A percentile compares a stretch with the other conserved stretches of the same genome.
phyloP scores from a whole-genome alignment of 73 alveolate species.

The Paramecium sexaurelia region DNA sequence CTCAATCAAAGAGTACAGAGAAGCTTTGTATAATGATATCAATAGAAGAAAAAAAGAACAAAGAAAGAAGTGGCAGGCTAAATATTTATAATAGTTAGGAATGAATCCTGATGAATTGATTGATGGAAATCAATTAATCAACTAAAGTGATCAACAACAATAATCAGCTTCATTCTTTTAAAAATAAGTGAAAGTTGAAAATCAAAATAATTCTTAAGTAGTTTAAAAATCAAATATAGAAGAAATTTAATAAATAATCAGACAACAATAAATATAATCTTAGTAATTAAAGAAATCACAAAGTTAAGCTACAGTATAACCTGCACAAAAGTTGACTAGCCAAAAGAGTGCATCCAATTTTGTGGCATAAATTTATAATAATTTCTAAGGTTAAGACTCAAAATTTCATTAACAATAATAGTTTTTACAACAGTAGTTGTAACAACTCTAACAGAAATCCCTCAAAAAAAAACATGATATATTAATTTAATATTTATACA shows the following conservation, averaged over 20 bases:
- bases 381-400: background rate
- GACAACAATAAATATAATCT: background rate
- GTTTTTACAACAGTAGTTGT: background rate
- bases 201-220: background rate
- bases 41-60: conserved; percentile 81
- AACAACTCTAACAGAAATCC: background rate
- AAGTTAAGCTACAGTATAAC: background rate
- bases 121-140: conserved; percentile 18
- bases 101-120: conserved; percentile 53
- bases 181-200: background rate
- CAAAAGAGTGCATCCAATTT: background rate
- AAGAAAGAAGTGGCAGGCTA: conserved; percentile 73
- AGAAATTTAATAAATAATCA: background rate
- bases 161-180: background rate
- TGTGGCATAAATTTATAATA: background rate
- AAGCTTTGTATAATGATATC: conserved; percentile 82
- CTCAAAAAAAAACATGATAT: background rate
- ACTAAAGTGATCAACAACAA: background rate
- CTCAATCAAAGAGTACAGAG: conserved; percentile 88
- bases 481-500: background rate
- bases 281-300: background rate
- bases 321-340: background rate
- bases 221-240: background rate
- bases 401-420: background rate
- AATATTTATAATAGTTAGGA: conserved; percentile 40